Base-by-base conservation (phyloP, 108 stramenopile species). In the Discostella pseudostelligera region DNA sequence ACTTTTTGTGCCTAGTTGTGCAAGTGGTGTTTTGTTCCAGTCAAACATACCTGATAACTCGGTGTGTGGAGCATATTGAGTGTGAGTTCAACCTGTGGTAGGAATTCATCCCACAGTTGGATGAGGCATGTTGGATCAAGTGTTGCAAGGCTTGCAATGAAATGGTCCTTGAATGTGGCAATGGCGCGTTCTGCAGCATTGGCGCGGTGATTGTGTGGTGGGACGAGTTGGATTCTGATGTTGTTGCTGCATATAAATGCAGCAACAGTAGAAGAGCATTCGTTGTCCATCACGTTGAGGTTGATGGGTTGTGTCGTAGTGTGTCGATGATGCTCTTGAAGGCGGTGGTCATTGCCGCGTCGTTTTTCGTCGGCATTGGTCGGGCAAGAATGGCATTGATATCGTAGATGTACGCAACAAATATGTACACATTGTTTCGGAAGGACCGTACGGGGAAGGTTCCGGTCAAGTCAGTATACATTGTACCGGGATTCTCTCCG, bases 31-130 rank as follows among this genome's bases (percentile, higher is more conserved):
- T 24, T 59, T 42, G 51, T 85, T 79, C 69, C 39, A 80, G 57
- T 82, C 65, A 29, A 71, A 72, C 11, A 7, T 24, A 7, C 81
- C 79, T 35, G 59, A 29, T 3, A 82, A 8, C 16, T 60, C 57
- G 1, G 64, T 46, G 39, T 74, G 67, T 11, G 68, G 0, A 79
- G 57, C 6, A 84, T 37, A 14, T 69, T 69, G 16, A 60, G 39
- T 1, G 59, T 48, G 0, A 50, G 16, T 53, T 61, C 29, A 19
- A 63, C 62, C 55, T 72, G 71, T 4, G 48, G 22, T 9, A 49
- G 22, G 12, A 72, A 59, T 53, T 56, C 26, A 40, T 65, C 53
- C 62, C 71, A 72, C 6, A 62, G 13, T 53, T 54, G 49, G 7
- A 39, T 2, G 10, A 42, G 53, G 45, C 47, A 72, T 0, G 63